A percentile compares a stretch with the other conserved stretches of the same genome.
Evolutionary conservation across 2,329 filamentous ascomycete species (phyloP).

Genomic region (Fusarium protoensiforme): DNA sequence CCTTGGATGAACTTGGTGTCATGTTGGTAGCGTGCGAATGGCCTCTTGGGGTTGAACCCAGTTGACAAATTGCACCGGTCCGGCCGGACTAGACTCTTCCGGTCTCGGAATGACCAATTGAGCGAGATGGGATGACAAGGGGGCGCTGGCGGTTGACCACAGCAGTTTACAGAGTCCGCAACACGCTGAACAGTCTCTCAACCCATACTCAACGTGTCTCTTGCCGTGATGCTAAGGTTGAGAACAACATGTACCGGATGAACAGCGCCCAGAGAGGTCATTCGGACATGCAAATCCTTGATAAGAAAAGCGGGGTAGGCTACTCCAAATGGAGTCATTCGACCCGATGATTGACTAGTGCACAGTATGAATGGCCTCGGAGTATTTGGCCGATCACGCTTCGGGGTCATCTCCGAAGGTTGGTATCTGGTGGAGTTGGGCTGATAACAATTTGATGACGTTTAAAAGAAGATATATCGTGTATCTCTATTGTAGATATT

Average conservation of each 20-base stretch:
- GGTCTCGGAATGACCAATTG: not conserved
- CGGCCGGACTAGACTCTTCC: not conserved
- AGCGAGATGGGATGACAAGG: too few relatives aligned
- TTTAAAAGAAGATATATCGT: not conserved
- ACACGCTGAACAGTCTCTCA: not conserved
- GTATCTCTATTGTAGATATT: not conserved
- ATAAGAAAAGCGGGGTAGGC: conserved; percentile 8
- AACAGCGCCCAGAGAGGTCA: not conserved
- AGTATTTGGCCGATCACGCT: not conserved
- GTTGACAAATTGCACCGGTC: not conserved
- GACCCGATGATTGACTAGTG: not conserved
- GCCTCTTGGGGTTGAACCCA: not conserved
- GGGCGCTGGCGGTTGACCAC: not conserved
- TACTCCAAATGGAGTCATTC: not conserved
- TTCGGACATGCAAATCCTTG: conserved; percentile 2
- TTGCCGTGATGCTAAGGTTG: not conserved
- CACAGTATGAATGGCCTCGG: not conserved
- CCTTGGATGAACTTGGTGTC: conserved; percentile 3
- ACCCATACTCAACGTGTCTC: not conserved
- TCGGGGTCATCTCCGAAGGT: not conserved
- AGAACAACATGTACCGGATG: not conserved
- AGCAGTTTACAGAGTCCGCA: not conserved
- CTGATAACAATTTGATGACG: not conserved
- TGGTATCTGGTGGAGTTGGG: not conserved
- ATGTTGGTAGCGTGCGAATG: not conserved